These are phyloP conservation scores for Chaetoscypha palmicola DNA, from an alignment of 2,329 filamentous ascomycete species.

Conservation along the genomic window DNA sequence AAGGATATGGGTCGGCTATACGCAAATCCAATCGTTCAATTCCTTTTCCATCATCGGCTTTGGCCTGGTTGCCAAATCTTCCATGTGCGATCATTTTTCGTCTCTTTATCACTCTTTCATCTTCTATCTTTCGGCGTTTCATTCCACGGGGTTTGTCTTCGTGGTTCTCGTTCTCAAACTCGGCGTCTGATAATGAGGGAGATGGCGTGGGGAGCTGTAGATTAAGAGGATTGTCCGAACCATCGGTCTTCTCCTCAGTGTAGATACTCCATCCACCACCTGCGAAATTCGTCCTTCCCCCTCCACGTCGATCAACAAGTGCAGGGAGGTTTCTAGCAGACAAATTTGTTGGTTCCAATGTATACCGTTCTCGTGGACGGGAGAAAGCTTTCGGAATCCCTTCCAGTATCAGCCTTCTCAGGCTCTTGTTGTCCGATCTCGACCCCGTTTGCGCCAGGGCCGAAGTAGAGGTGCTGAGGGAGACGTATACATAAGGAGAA, in stretches of 20 bases:
- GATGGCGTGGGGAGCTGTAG: slow-evolving; percentile 31
- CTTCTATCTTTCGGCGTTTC: slow-evolving; percentile 26
- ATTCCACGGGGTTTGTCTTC: slow-evolving; percentile 12
- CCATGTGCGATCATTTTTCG: slow-evolving; percentile 55
- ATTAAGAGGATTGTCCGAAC: slow-evolving; percentile 43
- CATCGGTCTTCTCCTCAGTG: slow-evolving; percentile 46
- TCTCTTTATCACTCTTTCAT: slow-evolving; percentile 45
- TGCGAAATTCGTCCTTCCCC: slow-evolving; percentile 62
- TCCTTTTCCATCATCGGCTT: slow-evolving; percentile 49
- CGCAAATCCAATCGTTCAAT: slow-evolving; percentile 55
- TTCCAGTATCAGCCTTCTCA: slow-evolving; percentile 66
- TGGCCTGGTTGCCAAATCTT: slow-evolving; percentile 61
- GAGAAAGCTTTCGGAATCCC: slow-evolving; percentile 80
- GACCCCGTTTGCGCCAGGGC: slow-evolving; percentile 35
- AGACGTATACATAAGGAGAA: slow-evolving; percentile 66
- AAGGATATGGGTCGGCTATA: slow-evolving; percentile 51
- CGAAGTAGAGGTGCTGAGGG: slow-evolving; percentile 49
- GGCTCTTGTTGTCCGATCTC: slow-evolving; percentile 47
- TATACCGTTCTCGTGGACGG: slow-evolving; percentile 63
- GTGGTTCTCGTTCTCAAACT: slow-evolving; percentile 16
- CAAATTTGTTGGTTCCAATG: slow-evolving; percentile 60
- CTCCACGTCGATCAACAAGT: slow-evolving; percentile 61
- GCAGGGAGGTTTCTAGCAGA: slow-evolving; percentile 65
- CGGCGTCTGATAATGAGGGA: slow-evolving; percentile 37
- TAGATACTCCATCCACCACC: slow-evolving; percentile 78